A percentile compares a stretch with the other conserved stretches of the same genome.
Evolutionary conservation across 2,329 filamentous ascomycete species (phyloP).

Genomic region (Allantophomopsis cytisporea): DNA sequence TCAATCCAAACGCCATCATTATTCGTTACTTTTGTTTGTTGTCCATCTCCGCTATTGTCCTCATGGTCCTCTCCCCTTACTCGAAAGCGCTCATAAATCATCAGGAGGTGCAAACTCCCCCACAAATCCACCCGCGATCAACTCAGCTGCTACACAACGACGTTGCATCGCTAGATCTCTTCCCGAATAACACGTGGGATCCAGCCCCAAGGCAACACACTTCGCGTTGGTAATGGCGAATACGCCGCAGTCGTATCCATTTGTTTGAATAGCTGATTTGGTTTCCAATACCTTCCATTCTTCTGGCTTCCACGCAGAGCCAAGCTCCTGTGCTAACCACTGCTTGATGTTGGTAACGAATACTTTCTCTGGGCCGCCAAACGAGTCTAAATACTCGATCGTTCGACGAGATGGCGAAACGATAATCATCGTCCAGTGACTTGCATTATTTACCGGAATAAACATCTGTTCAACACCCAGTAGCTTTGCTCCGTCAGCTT

Average conservation of each 20-base stretch:
- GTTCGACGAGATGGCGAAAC: conserved; percentile 45
- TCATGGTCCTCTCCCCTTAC: no score
- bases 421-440: conserved; percentile 62
- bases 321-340: conserved; percentile 46
- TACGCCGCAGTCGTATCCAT: conserved; percentile 64
- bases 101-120: conserved; percentile 33
- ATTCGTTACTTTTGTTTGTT: no score
- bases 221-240: conserved; percentile 64
- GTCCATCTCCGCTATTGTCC: no score
- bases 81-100: no score
- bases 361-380: conserved; percentile 26
- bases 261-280: conserved; percentile 42
- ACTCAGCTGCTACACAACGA: conserved; percentile 45
- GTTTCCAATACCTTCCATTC: conserved; percentile 47
- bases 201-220: conserved; percentile 30
- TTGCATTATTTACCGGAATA: conserved; percentile 50
- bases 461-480: conserved; percentile 53
- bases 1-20: no score
- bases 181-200: conserved; percentile 29
- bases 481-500: conserved; percentile 45
- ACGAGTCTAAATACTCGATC: conserved; percentile 58
- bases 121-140: conserved; percentile 53
- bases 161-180: conserved; percentile 45
- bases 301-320: conserved; percentile 33
- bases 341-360: conserved; percentile 29